Base-by-base conservation (phyloP, 2,329 filamentous ascomycete genomes). In the Fusarium brevicatenulatum region DNA sequence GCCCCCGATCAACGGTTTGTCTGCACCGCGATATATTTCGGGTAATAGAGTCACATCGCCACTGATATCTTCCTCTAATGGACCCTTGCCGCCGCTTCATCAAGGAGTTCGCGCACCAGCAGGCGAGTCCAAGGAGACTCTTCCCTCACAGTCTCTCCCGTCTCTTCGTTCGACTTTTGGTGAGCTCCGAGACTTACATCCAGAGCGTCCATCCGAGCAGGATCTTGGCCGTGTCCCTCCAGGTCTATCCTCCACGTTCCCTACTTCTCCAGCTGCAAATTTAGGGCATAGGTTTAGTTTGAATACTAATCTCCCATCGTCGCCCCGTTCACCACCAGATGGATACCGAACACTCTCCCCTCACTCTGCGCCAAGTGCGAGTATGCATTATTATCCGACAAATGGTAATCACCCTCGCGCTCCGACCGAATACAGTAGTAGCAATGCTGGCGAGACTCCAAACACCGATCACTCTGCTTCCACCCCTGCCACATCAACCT, bases 251-350 rank as follows among this genome's bases (percentile, higher is more conserved):
- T 62, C 76, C n/a, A 60, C 68, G 30, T 83, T 79, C 67, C 70
- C 80, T 34, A 74, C 78, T 37, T 82, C 85, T 19, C 79, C 83
- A 13, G 72, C 67, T 52, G 72, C 74, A 59, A 79, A 77, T 42
- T 78, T 69, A 30, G 66, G 66, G 23, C 63, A 72, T 56, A 81
- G 74, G 66, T 81, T 79, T 69, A 77, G 79, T 18, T 76, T 83
- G 46, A 55, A 79, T 13, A 70, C 72, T 16, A 74, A 71, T 37
- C 78, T 79, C 64, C 68, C 76, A 25, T 82, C 87, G 25, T 86
- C 88, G 16, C 86, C 87, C 4, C 82, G 85, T 19, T 89, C 87
- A 7, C 85, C 87, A 21, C 83, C 85, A 57, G 85, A 88, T 23
- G 78, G 77, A 23, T 87, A 84, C 66, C 80, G 81, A 66, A 84